Percentiles rank a stretch among this genome's conserved stretches.
Evolutionary conservation across 768 basidiomycete species (phyloP).

Genomic region (Tylopilus rubrobrunneus): DNA sequence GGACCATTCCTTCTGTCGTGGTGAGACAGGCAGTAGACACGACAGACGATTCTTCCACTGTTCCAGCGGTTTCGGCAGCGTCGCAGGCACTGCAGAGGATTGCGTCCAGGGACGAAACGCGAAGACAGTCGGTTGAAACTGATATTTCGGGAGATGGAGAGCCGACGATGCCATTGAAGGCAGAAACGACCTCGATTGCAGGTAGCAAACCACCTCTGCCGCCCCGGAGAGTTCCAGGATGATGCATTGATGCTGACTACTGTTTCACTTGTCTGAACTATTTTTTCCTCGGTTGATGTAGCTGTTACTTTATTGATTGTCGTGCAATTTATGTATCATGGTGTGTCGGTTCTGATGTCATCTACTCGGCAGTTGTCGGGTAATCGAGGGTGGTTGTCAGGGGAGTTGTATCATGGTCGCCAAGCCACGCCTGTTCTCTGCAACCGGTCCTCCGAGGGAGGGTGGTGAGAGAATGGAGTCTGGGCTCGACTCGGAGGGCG

Average conservation of each 20-base stretch:
- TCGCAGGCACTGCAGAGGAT: conserved; percentile 58
- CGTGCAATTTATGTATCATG: background rate
- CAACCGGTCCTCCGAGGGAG: background rate
- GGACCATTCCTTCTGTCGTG: conserved; percentile 33
- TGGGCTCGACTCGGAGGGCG: background rate
- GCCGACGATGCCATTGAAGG: background rate
- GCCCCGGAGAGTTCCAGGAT: conserved; percentile 27
- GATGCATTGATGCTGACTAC: background rate
- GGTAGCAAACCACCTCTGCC: conserved; percentile 32
- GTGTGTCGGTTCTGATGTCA: background rate
- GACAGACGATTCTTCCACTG: conserved; percentile 19
- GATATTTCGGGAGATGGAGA: conserved; percentile 7
- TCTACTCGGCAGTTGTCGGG: background rate
- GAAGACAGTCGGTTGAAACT: conserved; percentile 24
- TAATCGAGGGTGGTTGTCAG: background rate
- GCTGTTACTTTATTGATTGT: conserved; percentile 1
- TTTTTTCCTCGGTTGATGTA: background rate
- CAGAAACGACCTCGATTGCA: conserved; percentile 4
- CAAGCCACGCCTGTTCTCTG: background rate
- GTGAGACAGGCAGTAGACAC: conserved; percentile 29
- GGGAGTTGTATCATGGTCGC: background rate
- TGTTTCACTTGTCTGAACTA: background rate
- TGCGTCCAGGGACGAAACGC: conserved; percentile 42
- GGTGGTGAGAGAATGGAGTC: background rate
- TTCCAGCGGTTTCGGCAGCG: conserved; percentile 34